Base-by-base conservation (phyloP, 2,329 filamentous ascomycete species). In the Emmonsiellopsis sp. region DNA sequence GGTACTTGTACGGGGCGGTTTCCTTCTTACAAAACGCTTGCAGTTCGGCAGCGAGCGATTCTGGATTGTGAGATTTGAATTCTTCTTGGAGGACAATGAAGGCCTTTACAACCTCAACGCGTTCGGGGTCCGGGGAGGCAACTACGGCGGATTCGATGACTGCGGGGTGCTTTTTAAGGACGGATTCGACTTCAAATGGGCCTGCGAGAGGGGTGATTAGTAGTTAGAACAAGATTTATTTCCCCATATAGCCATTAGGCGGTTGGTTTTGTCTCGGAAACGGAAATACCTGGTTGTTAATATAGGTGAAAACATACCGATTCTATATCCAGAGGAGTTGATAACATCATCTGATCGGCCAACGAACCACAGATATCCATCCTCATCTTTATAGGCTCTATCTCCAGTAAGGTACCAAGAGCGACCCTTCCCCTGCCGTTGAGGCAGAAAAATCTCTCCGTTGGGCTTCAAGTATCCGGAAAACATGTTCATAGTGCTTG, bases 1-100 rank as follows among this genome's bases (percentile, higher is more conserved):
- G 69, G 57, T 73, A 72, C 56, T 73, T 72, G 54, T 73, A 73
- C 9, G 70, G 70, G 36, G 70, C 69, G 3, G 69, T 68, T 55
- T 71, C 61, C 49, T 58, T 57, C 55, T 72, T 72, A 59, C 70
- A 72, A 52, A 70, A 71, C 13, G 68, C 63, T 54, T 73, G 70
- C 37, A 73, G 36, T 54, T 71, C 68, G 50, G 62, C 63, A 39
- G 64, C 56, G 21, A 71, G 57, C 5, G 46, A 50, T 6, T 56
- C 55, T 49, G 42, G 56, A 55, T 33, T 54, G 13, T 55, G 56
- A 44, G 54, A 56, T 7, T 56, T 49, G 36, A 54, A 56, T 53
- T 63, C 50, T 37, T 59, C 45, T 7, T 64, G 69, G 32, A 72
- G 56, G 2, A 72, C 69, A 44, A 73, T 58, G 53, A 72, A 72